Conservation (phyloP, 2,329 filamentous ascomycete species). For the Trichoderma polysporum region DNA sequence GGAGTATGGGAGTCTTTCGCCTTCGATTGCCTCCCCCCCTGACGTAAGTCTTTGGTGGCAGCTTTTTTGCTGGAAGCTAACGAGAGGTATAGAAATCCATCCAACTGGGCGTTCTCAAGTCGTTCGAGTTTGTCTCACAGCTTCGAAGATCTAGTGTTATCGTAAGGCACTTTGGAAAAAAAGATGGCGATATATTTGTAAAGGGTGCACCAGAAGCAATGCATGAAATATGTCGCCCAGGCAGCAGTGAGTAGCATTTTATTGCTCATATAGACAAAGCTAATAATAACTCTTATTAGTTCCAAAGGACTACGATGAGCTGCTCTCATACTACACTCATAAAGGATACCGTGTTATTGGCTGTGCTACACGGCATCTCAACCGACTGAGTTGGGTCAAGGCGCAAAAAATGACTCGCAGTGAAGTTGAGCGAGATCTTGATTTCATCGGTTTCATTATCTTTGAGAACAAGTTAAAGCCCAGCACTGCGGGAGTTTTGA, state of each 20-base stretch:
- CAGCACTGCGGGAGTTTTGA: conserved; percentile 75
- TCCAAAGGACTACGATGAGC: conserved; percentile 84
- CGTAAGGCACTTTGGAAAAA: conserved; percentile 81
- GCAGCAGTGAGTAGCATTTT: conserved; percentile 62
- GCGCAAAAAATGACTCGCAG: conserved; percentile 88
- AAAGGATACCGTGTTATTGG: conserved; percentile 95
- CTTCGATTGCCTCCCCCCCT: conserved; percentile 86
- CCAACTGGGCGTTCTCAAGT: conserved; percentile 86
- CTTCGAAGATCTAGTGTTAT: conserved; percentile 90
- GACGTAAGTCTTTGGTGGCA: conserved; percentile 35
- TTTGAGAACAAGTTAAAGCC: conserved; percentile 99
- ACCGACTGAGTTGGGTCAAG: conserved; percentile 88
- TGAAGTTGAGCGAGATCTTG: conserved; percentile 78
- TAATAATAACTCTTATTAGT: conserved; percentile 45
- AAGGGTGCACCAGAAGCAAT: conserved; percentile 97
- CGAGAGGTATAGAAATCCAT: conserved; percentile 49
- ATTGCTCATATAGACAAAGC: neutral
- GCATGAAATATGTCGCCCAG: conserved; percentile 83
- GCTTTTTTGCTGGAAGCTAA: neutral
- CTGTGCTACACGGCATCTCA: conserved; percentile 84
- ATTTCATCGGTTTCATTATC: conserved; percentile 94
- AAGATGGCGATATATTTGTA: conserved; percentile 84
- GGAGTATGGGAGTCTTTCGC: conserved; percentile 72
- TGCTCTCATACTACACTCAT: conserved; percentile 88
- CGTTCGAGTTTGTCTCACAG: conserved; percentile 94